Evolutionary conservation across 2,329 filamentous ascomycete species (phyloP).

Genomic region (Chrysosphaeria jannelii): DNA sequence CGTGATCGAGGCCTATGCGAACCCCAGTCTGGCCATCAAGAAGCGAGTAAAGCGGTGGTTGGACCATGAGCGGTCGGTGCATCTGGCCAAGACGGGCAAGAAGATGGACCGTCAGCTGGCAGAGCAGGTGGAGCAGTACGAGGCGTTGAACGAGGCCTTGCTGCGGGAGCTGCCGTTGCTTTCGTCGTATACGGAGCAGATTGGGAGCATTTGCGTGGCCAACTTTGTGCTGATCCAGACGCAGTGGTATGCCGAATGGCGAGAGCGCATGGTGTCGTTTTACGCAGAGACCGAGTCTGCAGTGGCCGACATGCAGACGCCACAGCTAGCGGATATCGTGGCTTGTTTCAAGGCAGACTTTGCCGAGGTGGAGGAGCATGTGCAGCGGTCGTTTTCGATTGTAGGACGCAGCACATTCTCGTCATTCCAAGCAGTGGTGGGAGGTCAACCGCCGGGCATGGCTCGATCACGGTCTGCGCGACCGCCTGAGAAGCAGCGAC

Average conservation of each 20-base stretch:
- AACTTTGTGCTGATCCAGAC: constrained; percentile 67
- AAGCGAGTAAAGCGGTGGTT: constrained; percentile 81
- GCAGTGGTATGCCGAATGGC: constrained; percentile 58
- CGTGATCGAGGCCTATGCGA: constrained; percentile 27
- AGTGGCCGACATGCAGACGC: constrained; percentile 34
- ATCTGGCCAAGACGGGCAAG: constrained; percentile 50
- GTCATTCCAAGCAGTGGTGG: too few relatives aligned
- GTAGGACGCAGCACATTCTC: too few relatives aligned
- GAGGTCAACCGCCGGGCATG: too few relatives aligned
- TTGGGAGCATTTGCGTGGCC: constrained; percentile 56
- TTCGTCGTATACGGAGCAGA: constrained; percentile 48
- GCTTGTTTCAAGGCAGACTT: constrained; percentile 54
- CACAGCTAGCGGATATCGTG: constrained; percentile 41
- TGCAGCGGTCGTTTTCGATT: too few relatives aligned
- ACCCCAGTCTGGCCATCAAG: constrained; percentile 68
- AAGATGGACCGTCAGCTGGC: constrained; percentile 63
- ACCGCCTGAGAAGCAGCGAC: too few relatives aligned
- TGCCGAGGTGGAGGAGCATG: constrained; percentile 39
- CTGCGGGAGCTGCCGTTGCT: constrained; percentile 77
- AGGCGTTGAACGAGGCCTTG: constrained; percentile 70
- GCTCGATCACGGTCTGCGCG: too few relatives aligned
- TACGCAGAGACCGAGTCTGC: constrained; percentile 28
- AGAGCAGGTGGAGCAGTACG: constrained; percentile 67
- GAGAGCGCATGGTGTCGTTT: constrained; percentile 50
- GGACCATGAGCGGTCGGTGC: constrained; percentile 59